A percentile compares a stretch with the other conserved stretches of the same genome.
These are phyloP conservation scores for Blumeriella jaapii DNA, from an alignment of 2,329 filamentous ascomycete species.

Conservation along the genomic window DNA sequence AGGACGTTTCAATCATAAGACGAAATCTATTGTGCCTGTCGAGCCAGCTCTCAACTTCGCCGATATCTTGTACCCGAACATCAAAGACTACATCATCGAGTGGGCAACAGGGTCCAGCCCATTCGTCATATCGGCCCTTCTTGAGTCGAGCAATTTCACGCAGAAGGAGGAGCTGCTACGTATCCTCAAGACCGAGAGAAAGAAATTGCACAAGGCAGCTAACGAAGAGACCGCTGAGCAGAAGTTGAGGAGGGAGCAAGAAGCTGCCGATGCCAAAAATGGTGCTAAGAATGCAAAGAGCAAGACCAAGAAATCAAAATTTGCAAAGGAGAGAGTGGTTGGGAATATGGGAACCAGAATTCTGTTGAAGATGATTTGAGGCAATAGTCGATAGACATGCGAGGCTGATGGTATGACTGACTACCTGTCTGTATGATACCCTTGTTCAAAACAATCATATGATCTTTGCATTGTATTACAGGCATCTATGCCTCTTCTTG, in stretches of 20 bases:
- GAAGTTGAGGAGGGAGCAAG: slow-evolving; percentile 34
- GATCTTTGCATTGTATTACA: no score
- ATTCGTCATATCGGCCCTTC: slow-evolving; percentile 72
- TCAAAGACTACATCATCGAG: slow-evolving; percentile 59
- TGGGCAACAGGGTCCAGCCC: slow-evolving; percentile 84
- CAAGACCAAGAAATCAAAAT: slow-evolving; percentile 34
- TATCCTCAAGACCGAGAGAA: slow-evolving; percentile 61
- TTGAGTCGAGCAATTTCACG: slow-evolving; percentile 64
- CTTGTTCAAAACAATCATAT: no score
- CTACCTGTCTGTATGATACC: not conserved
- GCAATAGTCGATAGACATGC: not conserved
- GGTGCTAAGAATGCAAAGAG: slow-evolving; percentile 27
- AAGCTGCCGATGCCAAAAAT: slow-evolving; percentile 34
- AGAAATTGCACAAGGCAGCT: slow-evolving; percentile 56
- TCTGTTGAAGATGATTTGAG: slow-evolving; percentile 43
- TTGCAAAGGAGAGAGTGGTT: slow-evolving; percentile 30
- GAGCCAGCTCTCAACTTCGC: slow-evolving; percentile 74
- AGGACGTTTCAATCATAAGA: slow-evolving; percentile 68
- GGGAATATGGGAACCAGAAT: slow-evolving; percentile 53
- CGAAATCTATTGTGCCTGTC: slow-evolving; percentile 58
- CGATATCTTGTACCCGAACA: slow-evolving; percentile 67
- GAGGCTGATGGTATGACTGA: not conserved
- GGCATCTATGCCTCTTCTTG: no score
- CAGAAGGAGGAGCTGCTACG: slow-evolving; percentile 55
- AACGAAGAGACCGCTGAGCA: slow-evolving; percentile 44